Evolutionary conservation across 192 early-diverging fungal genomes (phyloP).

Genomic region (Podila horticola): DNA sequence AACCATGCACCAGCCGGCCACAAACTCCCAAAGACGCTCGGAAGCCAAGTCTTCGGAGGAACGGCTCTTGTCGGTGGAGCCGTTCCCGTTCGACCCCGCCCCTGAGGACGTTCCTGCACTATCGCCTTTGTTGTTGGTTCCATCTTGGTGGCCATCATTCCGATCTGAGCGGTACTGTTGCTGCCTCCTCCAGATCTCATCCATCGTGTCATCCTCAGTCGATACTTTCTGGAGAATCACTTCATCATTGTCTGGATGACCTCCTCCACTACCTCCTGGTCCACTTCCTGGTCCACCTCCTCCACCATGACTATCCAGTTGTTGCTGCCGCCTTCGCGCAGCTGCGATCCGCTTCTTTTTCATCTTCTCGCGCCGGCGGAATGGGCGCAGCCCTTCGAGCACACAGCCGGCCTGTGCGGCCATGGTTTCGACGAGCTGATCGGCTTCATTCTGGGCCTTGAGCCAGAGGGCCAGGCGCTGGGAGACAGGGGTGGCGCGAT

Average conservation of each 20-base stretch:
- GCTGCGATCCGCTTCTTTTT: slow-evolving; percentile 2
- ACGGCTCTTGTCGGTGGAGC: not conserved
- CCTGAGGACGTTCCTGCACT: not conserved
- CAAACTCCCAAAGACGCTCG: slow-evolving; percentile 37
- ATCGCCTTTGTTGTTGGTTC: not conserved
- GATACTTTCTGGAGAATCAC: not conserved
- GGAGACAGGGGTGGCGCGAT: slow-evolving; percentile 59
- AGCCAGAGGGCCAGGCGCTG: slow-evolving; percentile 63
- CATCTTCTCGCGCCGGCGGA: slow-evolving; percentile 58
- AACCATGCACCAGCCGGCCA: slow-evolving; percentile 36
- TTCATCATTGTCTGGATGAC: slow-evolving; percentile 22
- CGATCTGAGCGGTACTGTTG: slow-evolving; percentile 12
- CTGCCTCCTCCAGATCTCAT: slow-evolving; percentile 31
- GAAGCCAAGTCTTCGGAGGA: slow-evolving; percentile 2
- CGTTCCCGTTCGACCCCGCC: too few relatives aligned
- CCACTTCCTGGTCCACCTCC: not conserved
- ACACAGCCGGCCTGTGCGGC: slow-evolving; percentile 58
- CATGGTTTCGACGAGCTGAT: slow-evolving; percentile 67
- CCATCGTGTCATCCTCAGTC: slow-evolving; percentile 9
- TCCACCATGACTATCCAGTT: slow-evolving; percentile 36
- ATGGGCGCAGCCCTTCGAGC: slow-evolving; percentile 56
- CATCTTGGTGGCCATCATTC: slow-evolving; percentile 3
- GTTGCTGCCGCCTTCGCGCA: slow-evolving; percentile 14
- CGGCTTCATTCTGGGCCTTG: slow-evolving; percentile 67
- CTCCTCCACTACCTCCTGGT: not conserved